Conservation (phyloP, 805 yeast species). For the Millerozyma acaciae region DNA sequence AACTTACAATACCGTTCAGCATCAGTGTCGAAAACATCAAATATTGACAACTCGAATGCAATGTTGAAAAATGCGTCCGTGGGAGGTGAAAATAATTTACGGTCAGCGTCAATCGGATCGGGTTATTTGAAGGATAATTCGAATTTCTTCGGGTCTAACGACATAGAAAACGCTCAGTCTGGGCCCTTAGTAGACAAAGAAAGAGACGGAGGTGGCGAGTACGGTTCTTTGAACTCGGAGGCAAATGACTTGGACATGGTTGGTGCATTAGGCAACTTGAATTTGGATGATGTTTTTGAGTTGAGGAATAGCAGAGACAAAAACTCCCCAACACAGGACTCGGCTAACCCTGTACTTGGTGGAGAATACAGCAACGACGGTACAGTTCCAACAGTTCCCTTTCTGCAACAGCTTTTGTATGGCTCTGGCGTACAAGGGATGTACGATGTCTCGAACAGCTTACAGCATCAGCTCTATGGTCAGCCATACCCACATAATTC, state of each 20-base stretch:
- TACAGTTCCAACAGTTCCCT: neutral
- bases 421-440: constrained; percentile 4
- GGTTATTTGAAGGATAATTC: constrained; percentile 24
- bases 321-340: neutral
- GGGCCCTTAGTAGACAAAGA: constrained; percentile 9
- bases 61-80: constrained; percentile 2
- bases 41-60: constrained; percentile 1
- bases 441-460: neutral
- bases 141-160: constrained; percentile 16
- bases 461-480: constrained; percentile 4
- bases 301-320: constrained; percentile 2
- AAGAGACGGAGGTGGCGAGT: constrained; percentile 1
- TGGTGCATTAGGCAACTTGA: constrained; percentile 45
- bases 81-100: constrained; percentile 4
- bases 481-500: constrained; percentile 15
- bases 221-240: constrained; percentile 4
- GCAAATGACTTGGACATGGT: constrained; percentile 38
- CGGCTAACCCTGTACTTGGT: neutral
- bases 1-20: constrained; percentile 20
- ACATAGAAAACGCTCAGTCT: constrained; percentile 7
- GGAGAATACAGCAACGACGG: neutral
- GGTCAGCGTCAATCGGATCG: constrained; percentile 17
- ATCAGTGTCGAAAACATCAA: constrained; percentile 12
- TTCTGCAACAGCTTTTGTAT: constrained; percentile 5
- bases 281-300: constrained; percentile 40